Evolutionary conservation across 345 rosid species (phyloP).

Genomic region (Aquilaria sinensis): DNA sequence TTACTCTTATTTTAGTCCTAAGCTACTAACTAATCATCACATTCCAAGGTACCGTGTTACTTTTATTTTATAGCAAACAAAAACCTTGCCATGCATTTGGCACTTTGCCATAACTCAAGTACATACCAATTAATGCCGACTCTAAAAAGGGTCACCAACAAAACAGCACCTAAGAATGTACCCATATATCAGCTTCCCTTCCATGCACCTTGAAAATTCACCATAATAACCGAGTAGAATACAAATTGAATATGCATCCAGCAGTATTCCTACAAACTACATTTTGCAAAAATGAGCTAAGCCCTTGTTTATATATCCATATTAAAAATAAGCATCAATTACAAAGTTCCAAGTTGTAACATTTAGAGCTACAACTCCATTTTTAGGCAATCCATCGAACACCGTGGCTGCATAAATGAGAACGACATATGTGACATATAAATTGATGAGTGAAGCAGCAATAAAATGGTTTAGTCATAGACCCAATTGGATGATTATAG

Average conservation of each 20-base stretch:
- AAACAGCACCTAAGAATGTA: conserved; percentile 40
- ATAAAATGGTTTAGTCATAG: conserved; percentile 41
- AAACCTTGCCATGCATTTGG: conserved; percentile 47
- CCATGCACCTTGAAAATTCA: conserved; percentile 25
- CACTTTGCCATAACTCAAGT: conserved; percentile 32
- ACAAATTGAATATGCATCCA: conserved; percentile 64
- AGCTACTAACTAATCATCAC: conserved; percentile 43
- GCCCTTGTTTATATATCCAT: conserved; percentile 37
- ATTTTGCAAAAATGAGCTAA: conserved; percentile 40
- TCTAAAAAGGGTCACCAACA: conserved; percentile 45
- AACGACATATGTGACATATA: conserved; percentile 61
- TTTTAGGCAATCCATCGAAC: conserved; percentile 52
- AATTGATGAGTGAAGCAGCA: conserved; percentile 49
- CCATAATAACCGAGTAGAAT: conserved; percentile 43
- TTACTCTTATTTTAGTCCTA: no score
- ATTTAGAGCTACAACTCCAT: conserved; percentile 28
- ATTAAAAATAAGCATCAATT: conserved; percentile 51
- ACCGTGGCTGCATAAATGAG: conserved; percentile 45
- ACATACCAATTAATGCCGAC: conserved; percentile 57
- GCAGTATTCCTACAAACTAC: conserved; percentile 44
- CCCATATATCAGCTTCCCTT: conserved; percentile 59
- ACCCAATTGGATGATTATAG: conserved; percentile 39
- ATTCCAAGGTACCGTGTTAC: conserved; percentile 69
- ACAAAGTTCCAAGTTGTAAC: conserved; percentile 68
- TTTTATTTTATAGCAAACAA: conserved; percentile 34